Percentiles rank a stretch among this genome's conserved stretches.
phyloP scores from a whole-genome alignment of 2,329 filamentous ascomycete genomes.

The Stenocarpella maydis region DNA sequence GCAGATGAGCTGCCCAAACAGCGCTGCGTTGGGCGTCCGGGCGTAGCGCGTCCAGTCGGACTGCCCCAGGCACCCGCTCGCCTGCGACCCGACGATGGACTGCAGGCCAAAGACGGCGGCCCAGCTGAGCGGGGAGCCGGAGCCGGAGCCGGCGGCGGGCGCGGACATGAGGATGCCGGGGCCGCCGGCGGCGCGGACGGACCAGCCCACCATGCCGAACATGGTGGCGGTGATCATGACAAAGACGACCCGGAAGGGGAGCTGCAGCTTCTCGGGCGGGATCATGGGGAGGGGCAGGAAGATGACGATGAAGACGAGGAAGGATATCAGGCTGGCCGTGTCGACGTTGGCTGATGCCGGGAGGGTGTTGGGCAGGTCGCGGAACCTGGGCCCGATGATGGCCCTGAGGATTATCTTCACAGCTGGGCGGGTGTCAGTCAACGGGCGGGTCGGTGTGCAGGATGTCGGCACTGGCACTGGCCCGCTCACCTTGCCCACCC shows the following conservation, averaged over 20 bases:
- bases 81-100: conserved; percentile 42
- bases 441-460: background rate
- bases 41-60: conserved; percentile 47
- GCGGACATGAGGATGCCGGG: conserved; percentile 40
- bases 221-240: conserved; percentile 44
- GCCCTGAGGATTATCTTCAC: conserved; percentile 44
- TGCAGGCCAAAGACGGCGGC: conserved; percentile 43
- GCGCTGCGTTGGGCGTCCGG: conserved; percentile 39
- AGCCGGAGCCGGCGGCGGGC: conserved; percentile 39
- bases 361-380: conserved; percentile 40
- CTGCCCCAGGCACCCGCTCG: conserved; percentile 42
- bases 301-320: conserved; percentile 43
- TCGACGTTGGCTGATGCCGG: conserved; percentile 40
- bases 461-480: no score
- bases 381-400: conserved; percentile 41
- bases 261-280: conserved; percentile 43
- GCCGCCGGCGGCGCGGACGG: conserved; percentile 41
- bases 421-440: conserved; percentile 27
- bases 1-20: conserved; percentile 43
- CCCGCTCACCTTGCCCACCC: conserved; percentile 40
- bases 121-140: conserved; percentile 43
- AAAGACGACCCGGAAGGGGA: conserved; percentile 42
- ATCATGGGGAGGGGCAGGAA: conserved; percentile 42
- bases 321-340: conserved; percentile 41
- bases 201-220: conserved; percentile 45